phyloP scores from a whole-genome alignment of 2,329 filamentous ascomycete genomes.

The Cordyceps cateniannulata region DNA sequence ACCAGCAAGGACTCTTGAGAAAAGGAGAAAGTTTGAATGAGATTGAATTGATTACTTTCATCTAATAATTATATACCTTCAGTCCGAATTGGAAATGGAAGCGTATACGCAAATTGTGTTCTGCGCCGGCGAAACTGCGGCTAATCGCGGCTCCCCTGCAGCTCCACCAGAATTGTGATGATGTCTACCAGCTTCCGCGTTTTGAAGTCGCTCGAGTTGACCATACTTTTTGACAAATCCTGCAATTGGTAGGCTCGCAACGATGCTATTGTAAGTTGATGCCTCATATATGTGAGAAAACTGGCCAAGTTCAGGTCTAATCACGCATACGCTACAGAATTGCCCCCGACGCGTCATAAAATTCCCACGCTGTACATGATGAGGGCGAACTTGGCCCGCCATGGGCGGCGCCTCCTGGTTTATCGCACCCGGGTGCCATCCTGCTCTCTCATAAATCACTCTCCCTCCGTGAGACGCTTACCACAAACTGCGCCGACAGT shows the following conservation, averaged over 20 bases:
- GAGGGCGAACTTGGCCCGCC: constrained; percentile 39
- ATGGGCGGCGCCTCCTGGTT: constrained; percentile 35
- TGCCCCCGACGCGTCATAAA: background rate
- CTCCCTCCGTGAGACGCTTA: constrained; percentile 19
- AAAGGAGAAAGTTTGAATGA: background rate
- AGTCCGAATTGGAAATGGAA: background rate
- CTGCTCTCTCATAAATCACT: constrained; percentile 24
- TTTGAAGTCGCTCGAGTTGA: background rate
- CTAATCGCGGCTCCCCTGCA: constrained; percentile 7
- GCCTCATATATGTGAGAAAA: background rate
- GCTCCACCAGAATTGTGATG: constrained; percentile 12
- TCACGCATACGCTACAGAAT: background rate
- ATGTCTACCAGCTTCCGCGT: constrained; percentile 1
- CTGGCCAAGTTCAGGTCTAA: background rate
- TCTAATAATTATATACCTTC: background rate
- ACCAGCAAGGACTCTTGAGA: background rate
- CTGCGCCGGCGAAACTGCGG: constrained; percentile 12
- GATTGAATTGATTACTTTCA: background rate
- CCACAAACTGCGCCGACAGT: constrained; percentile 19
- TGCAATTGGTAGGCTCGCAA: background rate
- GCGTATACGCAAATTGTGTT: background rate
- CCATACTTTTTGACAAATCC: background rate
- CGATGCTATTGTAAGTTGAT: background rate
- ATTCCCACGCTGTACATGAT: constrained; percentile 20
- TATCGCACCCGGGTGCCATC: constrained; percentile 27